phyloP scores from a whole-genome alignment of 257 asterid genomes.

The Scutellaria barbata region DNA sequence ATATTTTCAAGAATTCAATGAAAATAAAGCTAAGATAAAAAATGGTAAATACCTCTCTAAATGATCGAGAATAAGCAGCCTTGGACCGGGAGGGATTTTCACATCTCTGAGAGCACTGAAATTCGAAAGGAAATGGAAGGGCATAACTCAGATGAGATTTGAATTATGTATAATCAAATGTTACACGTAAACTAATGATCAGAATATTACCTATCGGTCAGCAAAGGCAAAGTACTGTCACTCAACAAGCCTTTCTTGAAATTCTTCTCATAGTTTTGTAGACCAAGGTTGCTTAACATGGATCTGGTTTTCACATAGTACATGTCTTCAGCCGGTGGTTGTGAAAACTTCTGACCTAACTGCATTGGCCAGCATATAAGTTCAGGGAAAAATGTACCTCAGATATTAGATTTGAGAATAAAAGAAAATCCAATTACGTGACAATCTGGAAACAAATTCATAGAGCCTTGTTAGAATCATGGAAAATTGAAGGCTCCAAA shows the following conservation, averaged over 20 bases:
- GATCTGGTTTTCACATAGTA: constrained; percentile 61
- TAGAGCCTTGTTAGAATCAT: background rate
- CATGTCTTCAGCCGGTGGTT: constrained; percentile 73
- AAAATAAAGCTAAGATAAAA: background rate
- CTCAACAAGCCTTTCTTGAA: constrained; percentile 82
- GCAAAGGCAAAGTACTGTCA: constrained; percentile 78
- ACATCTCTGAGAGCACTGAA: constrained; percentile 86
- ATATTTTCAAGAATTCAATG: background rate
- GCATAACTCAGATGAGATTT: background rate
- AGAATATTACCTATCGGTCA: constrained; percentile 61
- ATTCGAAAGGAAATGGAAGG: background rate
- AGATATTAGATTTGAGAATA: background rate
- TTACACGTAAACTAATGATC: background rate
- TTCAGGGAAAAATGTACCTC: background rate
- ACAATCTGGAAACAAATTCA: background rate
- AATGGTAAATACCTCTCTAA: constrained; percentile 57
- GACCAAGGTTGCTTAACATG: constrained; percentile 69
- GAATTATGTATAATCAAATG: background rate
- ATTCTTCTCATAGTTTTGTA: constrained; percentile 81
- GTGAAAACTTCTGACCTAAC: constrained; percentile 79
- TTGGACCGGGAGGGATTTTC: constrained; percentile 89
- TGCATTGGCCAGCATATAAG: constrained; percentile 44
- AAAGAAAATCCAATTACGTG: background rate
- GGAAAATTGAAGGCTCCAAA: background rate
- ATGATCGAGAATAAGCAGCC: constrained; percentile 82